Evolutionary conservation across 2,329 filamentous ascomycete genomes (phyloP).

Genomic region (Trichoderma semiorbis): DNA sequence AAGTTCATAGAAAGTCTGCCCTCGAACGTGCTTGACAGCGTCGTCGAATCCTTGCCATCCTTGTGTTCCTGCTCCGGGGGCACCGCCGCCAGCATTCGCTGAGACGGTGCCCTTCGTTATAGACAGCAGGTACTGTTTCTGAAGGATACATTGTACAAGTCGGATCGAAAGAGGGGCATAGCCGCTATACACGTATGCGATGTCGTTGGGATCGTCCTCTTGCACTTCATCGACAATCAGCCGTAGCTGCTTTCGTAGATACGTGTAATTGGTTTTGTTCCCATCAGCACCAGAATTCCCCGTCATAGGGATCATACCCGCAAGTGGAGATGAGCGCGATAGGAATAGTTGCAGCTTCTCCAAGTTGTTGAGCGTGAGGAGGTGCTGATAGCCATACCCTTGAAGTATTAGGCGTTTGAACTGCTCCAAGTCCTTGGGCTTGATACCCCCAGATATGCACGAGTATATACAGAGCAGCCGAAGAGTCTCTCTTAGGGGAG

Average conservation of each 20-base stretch:
- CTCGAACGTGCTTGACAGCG: conserved; percentile 78
- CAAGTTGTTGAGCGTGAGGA: conserved; percentile 81
- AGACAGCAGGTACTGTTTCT: conserved; percentile 78
- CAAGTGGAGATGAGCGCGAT: conserved; percentile 70
- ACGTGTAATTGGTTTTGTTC: conserved; percentile 84
- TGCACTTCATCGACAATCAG: conserved; percentile 96
- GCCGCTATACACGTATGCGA: conserved; percentile 96
- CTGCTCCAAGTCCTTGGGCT: conserved; percentile 80
- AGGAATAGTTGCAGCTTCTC: conserved; percentile 87
- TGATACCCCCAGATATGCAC: conserved; percentile 82
- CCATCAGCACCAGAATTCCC: conserved; percentile 51
- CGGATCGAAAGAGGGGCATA: conserved; percentile 91
- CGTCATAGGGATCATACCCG: conserved; percentile 75
- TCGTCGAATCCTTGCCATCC: conserved; percentile 96
- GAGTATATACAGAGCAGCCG: conserved; percentile 88
- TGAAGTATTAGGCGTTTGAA: conserved; percentile 87
- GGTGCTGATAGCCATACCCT: conserved; percentile 91
- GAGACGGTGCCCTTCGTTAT: conserved; percentile 62
- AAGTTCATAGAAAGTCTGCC: conserved; percentile 84
- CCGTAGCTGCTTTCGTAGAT: conserved; percentile 78
- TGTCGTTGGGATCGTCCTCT: conserved; percentile 88
- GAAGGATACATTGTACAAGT: conserved; percentile 85
- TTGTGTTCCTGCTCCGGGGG: conserved; percentile 58
- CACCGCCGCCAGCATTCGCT: conserved; percentile 25
- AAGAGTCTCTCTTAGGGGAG: conserved; percentile 75